Evolutionary conservation across 192 early-diverging fungal genomes (phyloP).

Genomic region (Mortierella hygrophila): DNA sequence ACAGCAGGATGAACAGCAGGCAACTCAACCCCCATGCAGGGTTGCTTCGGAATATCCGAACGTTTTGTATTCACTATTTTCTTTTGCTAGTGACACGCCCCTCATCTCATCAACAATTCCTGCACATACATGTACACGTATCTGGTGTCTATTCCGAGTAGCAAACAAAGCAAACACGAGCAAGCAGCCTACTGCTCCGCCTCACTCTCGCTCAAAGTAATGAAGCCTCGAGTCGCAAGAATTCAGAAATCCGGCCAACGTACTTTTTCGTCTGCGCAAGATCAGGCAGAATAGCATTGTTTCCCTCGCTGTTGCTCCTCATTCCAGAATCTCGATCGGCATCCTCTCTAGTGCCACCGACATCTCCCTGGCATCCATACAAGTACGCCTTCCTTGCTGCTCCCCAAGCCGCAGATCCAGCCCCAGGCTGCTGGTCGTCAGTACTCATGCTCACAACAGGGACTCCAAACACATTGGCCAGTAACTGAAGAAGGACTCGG

Average conservation of each 20-base stretch:
- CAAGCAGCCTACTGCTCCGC: background rate
- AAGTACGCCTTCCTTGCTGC: slow-evolving; percentile 68
- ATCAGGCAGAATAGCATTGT: slow-evolving; percentile 4
- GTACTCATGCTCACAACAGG: slow-evolving; percentile 63
- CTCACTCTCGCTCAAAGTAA: background rate
- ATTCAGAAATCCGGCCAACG: slow-evolving; percentile 27
- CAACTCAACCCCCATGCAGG: background rate
- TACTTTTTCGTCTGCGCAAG: slow-evolving; percentile 29
- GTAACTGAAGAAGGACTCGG: slow-evolving; percentile 63
- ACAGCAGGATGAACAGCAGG: background rate
- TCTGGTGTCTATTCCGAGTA: background rate
- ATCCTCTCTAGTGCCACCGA: background rate
- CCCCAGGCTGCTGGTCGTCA: slow-evolving; percentile 43
- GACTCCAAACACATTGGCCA: slow-evolving; percentile 81
- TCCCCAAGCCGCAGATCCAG: slow-evolving; percentile 72
- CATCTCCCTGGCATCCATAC: slow-evolving; percentile 7
- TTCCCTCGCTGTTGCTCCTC: background rate
- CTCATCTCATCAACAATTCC: background rate
- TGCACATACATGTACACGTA: background rate
- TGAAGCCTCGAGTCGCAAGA: slow-evolving; percentile 13
- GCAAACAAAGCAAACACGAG: background rate
- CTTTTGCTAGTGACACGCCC: background rate
- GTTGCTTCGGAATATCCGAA: background rate
- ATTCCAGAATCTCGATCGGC: background rate
- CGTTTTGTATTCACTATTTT: background rate